Conservation (phyloP, 2,329 filamentous ascomycete species). For the Penicillium italicum region DNA sequence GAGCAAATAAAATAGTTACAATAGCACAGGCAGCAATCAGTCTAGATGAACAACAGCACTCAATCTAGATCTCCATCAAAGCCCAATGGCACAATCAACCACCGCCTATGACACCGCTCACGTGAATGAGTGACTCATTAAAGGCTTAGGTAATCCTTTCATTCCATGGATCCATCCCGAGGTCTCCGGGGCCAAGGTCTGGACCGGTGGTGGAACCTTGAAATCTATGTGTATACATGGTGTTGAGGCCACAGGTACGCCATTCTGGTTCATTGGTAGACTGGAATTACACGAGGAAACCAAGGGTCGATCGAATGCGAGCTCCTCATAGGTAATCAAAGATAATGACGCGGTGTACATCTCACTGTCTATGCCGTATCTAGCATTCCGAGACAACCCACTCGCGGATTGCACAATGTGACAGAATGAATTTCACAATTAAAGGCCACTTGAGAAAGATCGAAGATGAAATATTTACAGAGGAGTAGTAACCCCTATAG, state of each 20-base stretch:
- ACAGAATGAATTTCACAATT: background rate
- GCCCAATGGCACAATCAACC: constrained; percentile 8
- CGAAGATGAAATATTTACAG: too few species aligned
- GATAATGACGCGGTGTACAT: background rate
- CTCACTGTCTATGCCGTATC: background rate
- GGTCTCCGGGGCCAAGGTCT: background rate
- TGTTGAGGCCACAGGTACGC: background rate
- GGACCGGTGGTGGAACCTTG: background rate
- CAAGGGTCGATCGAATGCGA: background rate
- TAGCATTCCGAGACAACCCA: background rate
- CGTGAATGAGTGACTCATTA: background rate
- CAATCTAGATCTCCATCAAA: constrained; percentile 6
- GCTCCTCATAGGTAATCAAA: background rate
- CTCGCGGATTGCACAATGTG: background rate
- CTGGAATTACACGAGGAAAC: background rate
- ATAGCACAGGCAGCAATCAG: background rate
- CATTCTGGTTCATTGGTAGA: background rate
- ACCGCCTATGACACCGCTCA: constrained; percentile 16
- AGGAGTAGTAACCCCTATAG: background rate
- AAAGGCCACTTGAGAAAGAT: background rate
- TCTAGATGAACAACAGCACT: background rate
- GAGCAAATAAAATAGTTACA: background rate
- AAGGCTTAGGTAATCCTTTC: background rate
- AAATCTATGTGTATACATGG: background rate
- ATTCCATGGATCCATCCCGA: background rate